phyloP scores from a whole-genome alignment of 2,329 filamentous ascomycete species.

The Venturia asperata region DNA sequence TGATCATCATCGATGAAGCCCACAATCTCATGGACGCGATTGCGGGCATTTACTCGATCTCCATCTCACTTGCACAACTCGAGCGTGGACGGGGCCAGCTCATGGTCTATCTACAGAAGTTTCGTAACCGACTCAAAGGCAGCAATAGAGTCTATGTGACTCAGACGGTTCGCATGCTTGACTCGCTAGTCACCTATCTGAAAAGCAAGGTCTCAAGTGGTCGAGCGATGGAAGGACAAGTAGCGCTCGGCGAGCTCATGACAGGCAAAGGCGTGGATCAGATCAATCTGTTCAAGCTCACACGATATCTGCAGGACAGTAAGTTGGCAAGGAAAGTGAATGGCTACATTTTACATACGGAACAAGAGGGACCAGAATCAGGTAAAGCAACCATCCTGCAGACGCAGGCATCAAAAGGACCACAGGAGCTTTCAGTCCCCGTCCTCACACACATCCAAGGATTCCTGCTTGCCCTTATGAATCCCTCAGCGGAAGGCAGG shows the following conservation, averaged over 20 bases:
- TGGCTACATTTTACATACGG: constrained; percentile 64
- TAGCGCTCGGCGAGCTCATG: constrained; percentile 65
- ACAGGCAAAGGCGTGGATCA: constrained; percentile 84
- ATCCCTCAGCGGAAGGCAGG: constrained; percentile 63
- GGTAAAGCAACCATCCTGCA: constrained; percentile 20
- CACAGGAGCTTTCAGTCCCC: constrained; percentile 36
- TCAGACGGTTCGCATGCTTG: constrained; percentile 75
- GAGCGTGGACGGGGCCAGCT: constrained; percentile 67
- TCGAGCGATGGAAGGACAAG: constrained; percentile 54
- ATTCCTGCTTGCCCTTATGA: constrained; percentile 76
- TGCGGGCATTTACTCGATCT: constrained; percentile 73
- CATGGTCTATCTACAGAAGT: constrained; percentile 74
- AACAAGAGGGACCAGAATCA: constrained; percentile 37
- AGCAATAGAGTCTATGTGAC: constrained; percentile 88
- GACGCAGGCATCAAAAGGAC: background rate
- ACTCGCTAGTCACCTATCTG: constrained; percentile 67
- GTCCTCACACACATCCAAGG: constrained; percentile 56
- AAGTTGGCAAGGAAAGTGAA: constrained; percentile 93
- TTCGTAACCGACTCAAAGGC: constrained; percentile 80
- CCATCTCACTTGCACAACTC: constrained; percentile 66
- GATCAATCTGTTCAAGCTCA: constrained; percentile 85
- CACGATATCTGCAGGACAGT: constrained; percentile 81
- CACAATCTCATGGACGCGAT: constrained; percentile 98
- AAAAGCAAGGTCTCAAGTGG: constrained; percentile 40
- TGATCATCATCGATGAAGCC: constrained; percentile 95